These are phyloP conservation scores for Rubus idaeus DNA, from an alignment of 306 rosid genomes.

Conservation along the genomic window DNA sequence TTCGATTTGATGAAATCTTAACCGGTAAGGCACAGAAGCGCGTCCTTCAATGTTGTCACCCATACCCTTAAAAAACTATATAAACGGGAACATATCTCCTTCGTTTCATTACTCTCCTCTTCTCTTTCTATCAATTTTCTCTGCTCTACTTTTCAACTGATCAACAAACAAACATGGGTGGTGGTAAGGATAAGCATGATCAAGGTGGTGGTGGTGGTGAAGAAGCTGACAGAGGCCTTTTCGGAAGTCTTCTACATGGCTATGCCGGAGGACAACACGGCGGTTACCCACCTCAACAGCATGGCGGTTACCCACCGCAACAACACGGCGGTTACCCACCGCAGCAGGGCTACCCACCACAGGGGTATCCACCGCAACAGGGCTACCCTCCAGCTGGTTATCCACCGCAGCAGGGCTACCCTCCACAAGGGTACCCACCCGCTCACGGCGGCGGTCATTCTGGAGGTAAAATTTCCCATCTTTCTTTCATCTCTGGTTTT, in stretches of 20 bases:
- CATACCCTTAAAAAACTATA: neutral
- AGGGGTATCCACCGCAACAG: slow-evolving; percentile 21
- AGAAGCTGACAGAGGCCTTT: slow-evolving; percentile 66
- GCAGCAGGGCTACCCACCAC: slow-evolving; percentile 1
- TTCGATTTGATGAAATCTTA: neutral
- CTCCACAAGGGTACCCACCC: slow-evolving; percentile 32
- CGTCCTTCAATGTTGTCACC: neutral
- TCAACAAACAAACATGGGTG: slow-evolving; percentile 56
- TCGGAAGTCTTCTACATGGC: slow-evolving; percentile 27
- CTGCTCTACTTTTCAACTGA: neutral
- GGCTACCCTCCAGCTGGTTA: slow-evolving; percentile 20
- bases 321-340: slow-evolving; percentile 22
- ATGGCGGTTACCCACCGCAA: slow-evolving; percentile 12
- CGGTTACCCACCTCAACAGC: slow-evolving; percentile 21
- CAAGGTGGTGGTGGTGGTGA: slow-evolving; percentile 13
- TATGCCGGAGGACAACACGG: slow-evolving; percentile 32
- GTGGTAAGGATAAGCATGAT: slow-evolving; percentile 58
- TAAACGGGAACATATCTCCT: neutral
- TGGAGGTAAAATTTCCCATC: slow-evolving; percentile 7
- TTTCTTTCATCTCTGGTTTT: neutral
- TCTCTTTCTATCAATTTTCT: neutral
- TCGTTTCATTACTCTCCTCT: neutral
- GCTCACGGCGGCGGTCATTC: slow-evolving; percentile 48
- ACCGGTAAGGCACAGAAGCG: neutral
- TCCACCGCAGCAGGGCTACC: slow-evolving; percentile 13